Percentiles rank a stretch among this genome's conserved stretches.
Conservation (phyloP, 305 asterid genomes). For the Plantago rigida region DNA sequence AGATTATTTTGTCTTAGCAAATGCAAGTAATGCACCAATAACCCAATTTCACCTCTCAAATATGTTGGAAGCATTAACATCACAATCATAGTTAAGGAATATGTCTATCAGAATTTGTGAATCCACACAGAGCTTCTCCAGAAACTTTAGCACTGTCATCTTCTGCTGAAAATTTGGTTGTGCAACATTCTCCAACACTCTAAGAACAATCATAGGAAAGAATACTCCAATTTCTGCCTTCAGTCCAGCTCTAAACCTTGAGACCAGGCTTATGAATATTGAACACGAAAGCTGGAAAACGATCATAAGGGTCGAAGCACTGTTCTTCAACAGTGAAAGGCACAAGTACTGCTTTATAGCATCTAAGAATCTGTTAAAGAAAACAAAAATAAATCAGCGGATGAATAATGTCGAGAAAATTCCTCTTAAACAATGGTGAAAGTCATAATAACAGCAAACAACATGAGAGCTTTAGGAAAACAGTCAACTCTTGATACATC, state of each 20-base stretch:
- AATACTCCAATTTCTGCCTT: constrained; percentile 98
- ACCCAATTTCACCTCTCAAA: constrained; percentile 70
- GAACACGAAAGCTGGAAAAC: constrained; percentile 99
- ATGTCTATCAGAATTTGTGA: constrained; percentile 96
- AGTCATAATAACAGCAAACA: not conserved
- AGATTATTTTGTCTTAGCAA: constrained; percentile 15
- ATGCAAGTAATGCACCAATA: constrained; percentile 17
- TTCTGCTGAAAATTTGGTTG: constrained; percentile 98
- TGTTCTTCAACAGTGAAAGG: constrained; percentile 89
- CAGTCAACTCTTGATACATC: constrained; percentile 3
- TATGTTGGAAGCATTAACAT: constrained; percentile 97
- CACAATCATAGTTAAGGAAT: constrained; percentile 96
- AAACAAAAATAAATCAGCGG: constrained; percentile 1
- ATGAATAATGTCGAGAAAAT: constrained; percentile 19
- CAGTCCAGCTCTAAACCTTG: constrained; percentile 96
- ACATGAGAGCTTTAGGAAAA: constrained; percentile 1
- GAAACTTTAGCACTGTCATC: constrained; percentile 94
- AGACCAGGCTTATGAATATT: constrained; percentile 85
- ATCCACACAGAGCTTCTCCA: constrained; percentile 80
- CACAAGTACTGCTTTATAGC: constrained; percentile 98
- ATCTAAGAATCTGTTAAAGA: constrained; percentile 70
- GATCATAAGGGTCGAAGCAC: constrained; percentile 92
- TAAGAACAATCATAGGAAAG: constrained; percentile 87
- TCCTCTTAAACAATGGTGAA: not conserved
- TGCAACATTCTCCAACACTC: constrained; percentile 86